Evolutionary conservation across 495 filamentous ascomycete species (phyloP).

Genomic region (Talaromyces liani): DNA sequence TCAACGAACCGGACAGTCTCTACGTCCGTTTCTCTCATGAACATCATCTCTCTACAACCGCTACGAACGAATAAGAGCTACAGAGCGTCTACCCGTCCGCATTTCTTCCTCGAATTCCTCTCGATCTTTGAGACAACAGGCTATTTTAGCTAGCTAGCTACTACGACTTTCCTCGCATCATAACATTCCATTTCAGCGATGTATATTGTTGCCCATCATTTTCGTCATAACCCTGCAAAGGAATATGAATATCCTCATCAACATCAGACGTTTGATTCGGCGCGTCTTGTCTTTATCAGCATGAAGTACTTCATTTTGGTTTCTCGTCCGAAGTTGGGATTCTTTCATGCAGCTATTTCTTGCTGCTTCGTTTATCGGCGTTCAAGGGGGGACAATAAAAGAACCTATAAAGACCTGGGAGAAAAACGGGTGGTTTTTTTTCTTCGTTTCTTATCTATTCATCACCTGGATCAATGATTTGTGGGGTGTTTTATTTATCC

Average conservation of each 20-base stretch:
- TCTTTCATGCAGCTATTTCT: neutral
- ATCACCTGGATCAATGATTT: neutral
- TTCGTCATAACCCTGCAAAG: neutral
- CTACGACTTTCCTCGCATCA: neutral
- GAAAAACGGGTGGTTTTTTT: neutral
- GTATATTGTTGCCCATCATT: constrained; percentile 6
- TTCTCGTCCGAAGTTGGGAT: neutral
- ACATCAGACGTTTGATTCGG: neutral
- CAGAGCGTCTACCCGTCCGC: neutral
- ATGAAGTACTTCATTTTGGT: neutral
- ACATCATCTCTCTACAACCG: neutral
- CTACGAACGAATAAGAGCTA: neutral
- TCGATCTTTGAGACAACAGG: neutral
- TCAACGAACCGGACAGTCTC: neutral
- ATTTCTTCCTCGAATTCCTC: neutral
- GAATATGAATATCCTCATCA: neutral
- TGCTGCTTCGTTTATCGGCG: neutral
- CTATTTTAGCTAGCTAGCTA: neutral
- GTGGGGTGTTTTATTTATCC: neutral
- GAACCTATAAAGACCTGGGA: neutral
- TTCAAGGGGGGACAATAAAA: neutral
- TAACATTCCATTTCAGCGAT: constrained; percentile 1
- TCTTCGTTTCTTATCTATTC: neutral
- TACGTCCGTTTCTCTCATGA: neutral
- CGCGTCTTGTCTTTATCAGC: neutral